Percentiles rank a stretch among this genome's conserved stretches.
Conservation (phyloP, 495 filamentous ascomycete genomes). For the Acidiella bohemica region DNA sequence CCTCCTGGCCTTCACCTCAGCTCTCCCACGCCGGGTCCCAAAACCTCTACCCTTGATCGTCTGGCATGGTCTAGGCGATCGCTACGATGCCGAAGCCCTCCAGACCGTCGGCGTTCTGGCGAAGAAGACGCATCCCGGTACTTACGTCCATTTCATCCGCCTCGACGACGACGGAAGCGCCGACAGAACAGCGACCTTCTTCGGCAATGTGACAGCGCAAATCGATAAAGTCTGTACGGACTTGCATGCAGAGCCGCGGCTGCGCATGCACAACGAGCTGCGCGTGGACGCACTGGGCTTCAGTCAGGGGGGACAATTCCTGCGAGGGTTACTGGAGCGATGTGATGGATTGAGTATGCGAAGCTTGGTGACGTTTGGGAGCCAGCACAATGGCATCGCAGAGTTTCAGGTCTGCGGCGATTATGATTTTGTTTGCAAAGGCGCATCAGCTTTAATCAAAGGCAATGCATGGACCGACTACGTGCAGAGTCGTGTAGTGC, state of each 20-base stretch:
- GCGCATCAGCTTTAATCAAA: constrained; percentile 57
- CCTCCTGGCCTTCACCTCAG: constrained; percentile 9
- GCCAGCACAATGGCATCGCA: constrained; percentile 84
- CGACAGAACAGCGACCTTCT: constrained; percentile 75
- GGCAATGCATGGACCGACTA: constrained; percentile 60
- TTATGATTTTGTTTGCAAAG: constrained; percentile 68
- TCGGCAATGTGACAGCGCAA: constrained; percentile 79
- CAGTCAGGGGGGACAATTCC: constrained; percentile 90
- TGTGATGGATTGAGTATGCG: constrained; percentile 60
- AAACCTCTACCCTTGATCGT: constrained; percentile 70
- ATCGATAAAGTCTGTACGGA: constrained; percentile 66
- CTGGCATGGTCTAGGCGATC: constrained; percentile 79
- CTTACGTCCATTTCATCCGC: constrained; percentile 67
- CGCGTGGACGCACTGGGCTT: constrained; percentile 70
- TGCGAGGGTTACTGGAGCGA: constrained; percentile 81
- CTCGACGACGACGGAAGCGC: constrained; percentile 48
- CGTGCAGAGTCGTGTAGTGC: constrained; percentile 68
- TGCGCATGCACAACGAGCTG: constrained; percentile 23
- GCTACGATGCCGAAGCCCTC: constrained; percentile 64
- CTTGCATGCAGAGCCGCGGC: constrained; percentile 60
- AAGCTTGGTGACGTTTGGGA: constrained; percentile 81
- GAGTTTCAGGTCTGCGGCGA: constrained; percentile 54
- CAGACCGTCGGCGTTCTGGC: constrained; percentile 50
- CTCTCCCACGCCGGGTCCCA: constrained; percentile 4
- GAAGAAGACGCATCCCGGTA: constrained; percentile 62